A percentile compares a stretch with the other conserved stretches of the same genome.
These are phyloP conservation scores for Naumovozyma dairenensis DNA, from an alignment of 805 yeast genomes.

Conservation along the genomic window DNA sequence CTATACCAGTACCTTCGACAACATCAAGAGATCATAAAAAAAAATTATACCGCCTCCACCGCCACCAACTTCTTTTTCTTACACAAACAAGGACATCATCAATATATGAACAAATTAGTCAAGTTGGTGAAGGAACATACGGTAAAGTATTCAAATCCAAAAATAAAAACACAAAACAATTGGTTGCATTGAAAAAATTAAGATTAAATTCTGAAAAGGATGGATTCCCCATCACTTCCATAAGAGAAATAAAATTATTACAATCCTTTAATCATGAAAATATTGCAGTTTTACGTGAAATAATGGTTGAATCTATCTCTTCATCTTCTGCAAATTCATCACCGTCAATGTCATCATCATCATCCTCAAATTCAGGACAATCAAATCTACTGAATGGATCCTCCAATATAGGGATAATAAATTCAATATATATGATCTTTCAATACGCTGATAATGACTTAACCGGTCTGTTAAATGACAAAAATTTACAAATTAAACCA, in stretches of 20 bases:
- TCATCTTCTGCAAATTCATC: too few species aligned
- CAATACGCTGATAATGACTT: slow-evolving; percentile 92
- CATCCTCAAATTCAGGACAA: too few species aligned
- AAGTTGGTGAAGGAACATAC: slow-evolving; percentile 98
- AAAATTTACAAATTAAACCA: slow-evolving; percentile 49
- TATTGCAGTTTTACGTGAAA: slow-evolving; percentile 73
- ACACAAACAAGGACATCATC: slow-evolving; percentile 15
- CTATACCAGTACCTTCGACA: background rate
- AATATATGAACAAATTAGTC: slow-evolving; percentile 59
- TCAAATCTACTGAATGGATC: too few species aligned
- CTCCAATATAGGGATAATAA: too few species aligned
- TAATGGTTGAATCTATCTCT: slow-evolving; percentile 68
- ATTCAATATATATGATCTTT: slow-evolving; percentile 75
- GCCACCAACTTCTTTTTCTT: slow-evolving; percentile 4
- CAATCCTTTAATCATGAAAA: slow-evolving; percentile 73
- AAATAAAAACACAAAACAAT: slow-evolving; percentile 54
- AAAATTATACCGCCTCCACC: slow-evolving; percentile 1
- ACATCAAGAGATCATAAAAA: background rate
- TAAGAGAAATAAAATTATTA: slow-evolving; percentile 77
- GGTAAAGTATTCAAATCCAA: slow-evolving; percentile 54
- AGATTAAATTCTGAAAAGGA: slow-evolving; percentile 83
- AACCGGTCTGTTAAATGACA: slow-evolving; percentile 76
- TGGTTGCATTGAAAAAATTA: slow-evolving; percentile 80
- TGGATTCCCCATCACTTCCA: slow-evolving; percentile 93
- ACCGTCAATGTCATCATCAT: too few species aligned